Base-by-base conservation (phyloP, 768 basidiomycete genomes). In the Termitomyces sp. region DNA sequence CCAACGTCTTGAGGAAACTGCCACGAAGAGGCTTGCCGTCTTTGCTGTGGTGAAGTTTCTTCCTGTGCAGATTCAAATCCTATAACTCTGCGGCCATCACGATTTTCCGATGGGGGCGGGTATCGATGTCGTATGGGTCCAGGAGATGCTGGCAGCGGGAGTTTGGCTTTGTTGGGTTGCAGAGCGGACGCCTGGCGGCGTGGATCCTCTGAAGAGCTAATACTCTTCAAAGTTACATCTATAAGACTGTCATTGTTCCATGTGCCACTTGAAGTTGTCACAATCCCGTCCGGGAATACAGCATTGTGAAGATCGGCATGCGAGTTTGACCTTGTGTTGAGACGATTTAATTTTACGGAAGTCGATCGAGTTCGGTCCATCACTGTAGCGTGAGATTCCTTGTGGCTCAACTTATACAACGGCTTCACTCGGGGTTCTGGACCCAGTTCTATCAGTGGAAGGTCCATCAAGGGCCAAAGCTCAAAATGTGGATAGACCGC, bases 401-500 rank as follows among this genome's bases (percentile, higher is more conserved):
- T 65, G 57, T 74, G 74, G 4, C 74, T 73, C 36, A 73, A 62
- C 33, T 72, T 66, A 48, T 53, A 12, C 20, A 32, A 1, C 18
- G 26, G 13, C 14, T 45, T 59, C 58, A 4, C 18, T 18, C 22
- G n/a, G 13, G 40, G 26, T n/a, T 20, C 30, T 13, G 55, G 44
- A 20, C 46, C 10, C 24, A 36, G 55, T 33, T 36, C 55, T 14
- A 59, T 57, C 12, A 40, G 63, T 34, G 60, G 55, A 27, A 39
- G 49, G 57, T 55, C 55, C 16, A 63, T 22, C n/a, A 65, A 37
- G 20, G 72, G 71, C 57, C 67, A 71, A 20, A 71, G 55, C 39
- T 70, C 60, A 50, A 76, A 70, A 60, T 71, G 53, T 36, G 74
- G 79, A 67, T 81, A 82, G 1, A 70, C 61, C 1, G 66, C 64